Percentiles rank a stretch among this genome's conserved stretches.
phyloP scores from a whole-genome alignment of 1,139 yeast species.

The Kluyveromyces sp. region DNA sequence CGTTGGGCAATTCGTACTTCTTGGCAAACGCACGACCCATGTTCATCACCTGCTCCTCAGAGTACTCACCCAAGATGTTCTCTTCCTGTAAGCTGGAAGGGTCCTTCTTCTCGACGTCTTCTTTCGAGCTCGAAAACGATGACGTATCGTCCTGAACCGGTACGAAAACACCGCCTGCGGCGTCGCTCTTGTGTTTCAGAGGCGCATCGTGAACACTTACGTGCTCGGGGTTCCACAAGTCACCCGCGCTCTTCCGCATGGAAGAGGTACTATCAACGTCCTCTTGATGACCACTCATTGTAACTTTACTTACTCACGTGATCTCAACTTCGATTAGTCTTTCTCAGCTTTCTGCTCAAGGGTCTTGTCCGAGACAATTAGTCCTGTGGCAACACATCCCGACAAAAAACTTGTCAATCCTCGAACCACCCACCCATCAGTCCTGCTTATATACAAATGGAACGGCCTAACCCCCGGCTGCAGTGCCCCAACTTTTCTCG shows the following conservation, averaged over 20 bases:
- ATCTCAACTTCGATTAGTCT: too few relatives aligned
- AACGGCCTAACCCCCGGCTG: too few relatives aligned
- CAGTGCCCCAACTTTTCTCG: too few relatives aligned
- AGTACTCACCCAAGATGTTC: conserved; percentile 56
- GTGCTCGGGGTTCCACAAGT: not conserved
- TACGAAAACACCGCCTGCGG: conserved; percentile 5
- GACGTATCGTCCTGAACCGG: conserved; percentile 3
- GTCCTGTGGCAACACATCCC: too few relatives aligned
- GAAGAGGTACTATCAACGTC: conserved; percentile 2
- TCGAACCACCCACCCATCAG: too few relatives aligned
- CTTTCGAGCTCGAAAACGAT: not conserved
- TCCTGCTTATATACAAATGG: not conserved
- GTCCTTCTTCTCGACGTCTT: conserved; percentile 5
- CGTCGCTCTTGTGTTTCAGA: not conserved
- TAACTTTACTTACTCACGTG: not conserved
- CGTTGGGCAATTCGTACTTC: conserved; percentile 45
- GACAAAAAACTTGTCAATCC: too few relatives aligned
- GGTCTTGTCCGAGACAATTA: too few relatives aligned
- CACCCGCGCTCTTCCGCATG: not conserved
- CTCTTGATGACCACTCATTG: not conserved
- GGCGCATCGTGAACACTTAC: not conserved
- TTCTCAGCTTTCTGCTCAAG: too few relatives aligned
- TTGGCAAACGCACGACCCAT: conserved; percentile 68
- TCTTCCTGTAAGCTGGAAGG: conserved; percentile 29
- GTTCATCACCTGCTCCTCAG: conserved; percentile 57